These are phyloP conservation scores for Puccinia novopanici DNA, from an alignment of 1,284 basidiomycete genomes.

Conservation along the genomic window DNA sequence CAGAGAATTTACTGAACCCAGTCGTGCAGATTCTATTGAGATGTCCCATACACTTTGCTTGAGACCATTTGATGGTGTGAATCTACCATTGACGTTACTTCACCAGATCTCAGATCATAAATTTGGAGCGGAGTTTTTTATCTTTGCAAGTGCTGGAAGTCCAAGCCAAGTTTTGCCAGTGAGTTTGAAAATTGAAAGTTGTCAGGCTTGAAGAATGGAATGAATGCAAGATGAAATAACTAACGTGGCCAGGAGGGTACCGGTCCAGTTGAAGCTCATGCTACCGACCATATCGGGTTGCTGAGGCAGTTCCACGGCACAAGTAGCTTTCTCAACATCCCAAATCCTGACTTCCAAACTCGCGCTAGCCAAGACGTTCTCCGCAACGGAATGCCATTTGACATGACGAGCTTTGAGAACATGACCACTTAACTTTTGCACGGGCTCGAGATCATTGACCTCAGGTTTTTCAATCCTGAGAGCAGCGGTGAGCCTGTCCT, in stretches of 20 bases:
- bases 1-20: conserved; percentile 91
- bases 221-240: conserved; percentile 58
- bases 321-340: conserved; percentile 71
- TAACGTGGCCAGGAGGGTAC: conserved; percentile 68
- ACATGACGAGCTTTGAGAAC: conserved; percentile 90
- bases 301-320: conserved; percentile 69
- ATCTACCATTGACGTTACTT: conserved; percentile 77
- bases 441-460: conserved; percentile 80
- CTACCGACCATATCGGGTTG: conserved; percentile 88
- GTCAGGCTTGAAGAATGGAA: neutral
- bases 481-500: conserved; percentile 69
- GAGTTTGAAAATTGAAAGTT: conserved; percentile 56
- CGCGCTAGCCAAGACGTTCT: conserved; percentile 81
- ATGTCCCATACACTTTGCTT: conserved; percentile 89
- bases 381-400: conserved; percentile 87
- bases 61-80: conserved; percentile 89
- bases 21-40: conserved; percentile 85
- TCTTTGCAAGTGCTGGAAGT: conserved; percentile 72
- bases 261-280: conserved; percentile 78
- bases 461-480: conserved; percentile 82
- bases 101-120: conserved; percentile 81
- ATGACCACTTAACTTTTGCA: conserved; percentile 63
- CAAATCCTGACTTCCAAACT: conserved; percentile 91
- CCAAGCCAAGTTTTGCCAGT: conserved; percentile 59
- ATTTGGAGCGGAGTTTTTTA: conserved; percentile 84